phyloP scores from a whole-genome alignment of 2,329 filamentous ascomycete species.

The Penicillium sp. region DNA sequence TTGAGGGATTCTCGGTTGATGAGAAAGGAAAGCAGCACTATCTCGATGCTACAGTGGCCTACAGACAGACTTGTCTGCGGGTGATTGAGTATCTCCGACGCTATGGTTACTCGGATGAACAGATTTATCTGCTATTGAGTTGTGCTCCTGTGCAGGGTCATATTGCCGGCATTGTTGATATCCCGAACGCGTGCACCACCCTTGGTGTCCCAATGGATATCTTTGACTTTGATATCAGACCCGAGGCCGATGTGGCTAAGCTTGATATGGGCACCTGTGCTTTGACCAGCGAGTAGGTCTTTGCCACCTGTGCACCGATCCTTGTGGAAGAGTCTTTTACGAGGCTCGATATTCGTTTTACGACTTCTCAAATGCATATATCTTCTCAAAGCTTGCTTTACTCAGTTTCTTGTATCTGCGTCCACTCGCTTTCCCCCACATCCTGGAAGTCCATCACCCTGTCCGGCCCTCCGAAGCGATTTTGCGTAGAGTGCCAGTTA shows the following conservation, averaged over 20 bases:
- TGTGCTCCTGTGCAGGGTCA: slow-evolving; percentile 87
- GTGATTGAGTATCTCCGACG: slow-evolving; percentile 76
- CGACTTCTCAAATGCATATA: not conserved
- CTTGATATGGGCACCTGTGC: slow-evolving; percentile 71
- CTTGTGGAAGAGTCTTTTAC: not conserved
- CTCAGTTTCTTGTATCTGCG: slow-evolving; percentile 19
- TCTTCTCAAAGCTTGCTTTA: not conserved
- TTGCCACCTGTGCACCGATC: not conserved
- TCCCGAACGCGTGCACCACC: slow-evolving; percentile 88
- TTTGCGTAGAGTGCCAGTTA: slow-evolving; percentile 51
- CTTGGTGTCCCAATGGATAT: slow-evolving; percentile 88
- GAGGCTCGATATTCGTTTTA: not conserved
- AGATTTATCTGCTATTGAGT: slow-evolving; percentile 80
- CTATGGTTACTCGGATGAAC: slow-evolving; percentile 70
- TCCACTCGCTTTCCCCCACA: slow-evolving; percentile 39
- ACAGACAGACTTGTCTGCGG: slow-evolving; percentile 74
- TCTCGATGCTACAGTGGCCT: slow-evolving; percentile 81
- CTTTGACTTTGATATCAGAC: slow-evolving; percentile 88
- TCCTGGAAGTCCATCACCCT: slow-evolving; percentile 51
- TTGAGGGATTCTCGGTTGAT: slow-evolving; percentile 88
- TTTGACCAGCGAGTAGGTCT: slow-evolving; percentile 46
- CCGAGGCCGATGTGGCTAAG: slow-evolving; percentile 59
- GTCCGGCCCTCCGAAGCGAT: slow-evolving; percentile 48
- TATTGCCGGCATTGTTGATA: slow-evolving; percentile 84
- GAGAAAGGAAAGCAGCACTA: slow-evolving; percentile 86